Base-by-base conservation (phyloP, 2,329 filamentous ascomycete species). In the Colletotrichum sp. region DNA sequence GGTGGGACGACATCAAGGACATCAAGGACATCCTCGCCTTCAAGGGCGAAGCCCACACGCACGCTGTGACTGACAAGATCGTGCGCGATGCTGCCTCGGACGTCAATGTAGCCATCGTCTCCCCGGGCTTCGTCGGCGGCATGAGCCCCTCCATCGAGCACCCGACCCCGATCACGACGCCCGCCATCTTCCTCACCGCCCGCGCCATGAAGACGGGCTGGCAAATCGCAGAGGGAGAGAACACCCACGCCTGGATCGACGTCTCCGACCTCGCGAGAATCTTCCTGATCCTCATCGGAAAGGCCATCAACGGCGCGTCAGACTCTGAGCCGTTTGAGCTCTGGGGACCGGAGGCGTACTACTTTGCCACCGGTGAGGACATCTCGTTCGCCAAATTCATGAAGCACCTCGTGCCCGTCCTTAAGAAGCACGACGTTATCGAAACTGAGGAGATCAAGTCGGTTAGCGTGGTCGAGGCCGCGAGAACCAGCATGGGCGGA, bases 71-170 rank as follows among this genome's bases (percentile, higher is more conserved):
- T 8, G 68, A 70, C 28, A 70, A 70, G 68, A 70, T 70, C 24
- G 68, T 70, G 8, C 68, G 68, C 12, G 70, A 68, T 24, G 70
- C 70, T 5, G 63, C 70, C 13, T 7, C 34, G 3, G 16, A 68
- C 4, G 65, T 70, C 55, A 73, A 73, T 18, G 71, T 73, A 12
- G 71, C 71, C 65, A 70, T 73, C 32, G 34, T 71, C 21, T 75
- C 77, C 6, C 77, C 78, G 7, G 78, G 75, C 6, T 77, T 76
- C 34, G 78, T 79, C 12, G 76, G 76, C 52, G 79, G 79, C 52
- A 75, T 76, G 65, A 78, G 75, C 52, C 73, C 76, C 4, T 79
- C 75, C 16, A 70, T 79, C 9, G 34, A 73, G 36, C 69, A 80
- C 64, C 73, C 77, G 21, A 77, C 71, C 21, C 75, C 78, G n/a